These are phyloP conservation scores for Chytriomyces sp. DNA, from an alignment of 192 early-diverging fungal genomes.

Conservation along the genomic window DNA sequence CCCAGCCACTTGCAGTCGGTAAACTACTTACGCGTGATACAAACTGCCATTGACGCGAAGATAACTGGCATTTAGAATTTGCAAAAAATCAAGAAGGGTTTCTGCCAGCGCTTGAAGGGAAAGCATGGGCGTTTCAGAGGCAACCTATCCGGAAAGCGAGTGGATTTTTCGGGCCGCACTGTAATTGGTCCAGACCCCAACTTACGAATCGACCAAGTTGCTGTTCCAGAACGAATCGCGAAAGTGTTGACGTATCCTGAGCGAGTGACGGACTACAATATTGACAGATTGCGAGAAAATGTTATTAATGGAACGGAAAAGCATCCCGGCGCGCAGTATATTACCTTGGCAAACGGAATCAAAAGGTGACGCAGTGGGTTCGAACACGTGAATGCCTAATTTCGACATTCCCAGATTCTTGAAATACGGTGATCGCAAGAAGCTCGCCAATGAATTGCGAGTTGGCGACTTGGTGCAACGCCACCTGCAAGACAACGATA, in stretches of 20 bases:
- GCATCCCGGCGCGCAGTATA: conserved; percentile 91
- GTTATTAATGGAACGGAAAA: conserved; percentile 86
- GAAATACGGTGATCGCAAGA: conserved; percentile 72
- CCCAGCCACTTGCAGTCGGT: conserved; percentile 58
- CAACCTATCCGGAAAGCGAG: conserved; percentile 98
- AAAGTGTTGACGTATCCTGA: conserved; percentile 96
- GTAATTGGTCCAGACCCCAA: conserved; percentile 99
- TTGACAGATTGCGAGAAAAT: conserved; percentile 71
- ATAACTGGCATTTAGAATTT: conserved; percentile 47
- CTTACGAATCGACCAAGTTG: conserved; percentile 94
- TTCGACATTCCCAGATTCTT: conserved; percentile 49
- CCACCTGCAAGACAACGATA: conserved; percentile 91
- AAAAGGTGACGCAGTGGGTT: conserved; percentile 51
- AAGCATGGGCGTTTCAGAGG: conserved; percentile 99
- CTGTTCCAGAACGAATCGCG: conserved; percentile 87
- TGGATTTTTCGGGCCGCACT: conserved; percentile 97
- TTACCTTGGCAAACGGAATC: conserved; percentile 49
- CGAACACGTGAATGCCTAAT: neutral
- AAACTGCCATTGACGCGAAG: conserved; percentile 38
- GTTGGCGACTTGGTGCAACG: conserved; percentile 94
- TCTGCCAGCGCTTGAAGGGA: conserved; percentile 96
- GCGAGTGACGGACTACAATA: conserved; percentile 87
- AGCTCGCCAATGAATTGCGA: conserved; percentile 71
- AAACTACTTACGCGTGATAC: neutral
- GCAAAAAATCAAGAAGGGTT: conserved; percentile 72